Percentiles rank a stretch among this genome's conserved stretches.
Conservation (phyloP, 352 stramenopile genomes). For the Phytopythium vexans region DNA sequence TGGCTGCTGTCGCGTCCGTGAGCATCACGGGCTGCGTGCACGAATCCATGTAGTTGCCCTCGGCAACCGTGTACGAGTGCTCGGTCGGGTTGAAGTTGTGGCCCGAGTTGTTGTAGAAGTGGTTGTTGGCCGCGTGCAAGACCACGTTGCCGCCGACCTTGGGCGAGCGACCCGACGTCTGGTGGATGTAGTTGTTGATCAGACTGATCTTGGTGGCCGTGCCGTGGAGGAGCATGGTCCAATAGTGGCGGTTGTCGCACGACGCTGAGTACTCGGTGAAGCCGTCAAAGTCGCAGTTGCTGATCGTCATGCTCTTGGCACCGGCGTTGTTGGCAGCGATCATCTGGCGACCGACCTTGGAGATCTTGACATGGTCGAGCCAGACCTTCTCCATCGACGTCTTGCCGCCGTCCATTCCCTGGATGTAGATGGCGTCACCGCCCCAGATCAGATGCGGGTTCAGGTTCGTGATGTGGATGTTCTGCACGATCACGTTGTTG, state of each 20-base stretch:
- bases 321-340: slow-evolving; percentile 26
- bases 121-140: slow-evolving; percentile 29
- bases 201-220: slow-evolving; percentile 27
- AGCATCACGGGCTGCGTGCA: slow-evolving; percentile 5
- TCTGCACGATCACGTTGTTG: slow-evolving; percentile 31
- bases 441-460: slow-evolving; percentile 22
- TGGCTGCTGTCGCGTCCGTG: slow-evolving; percentile 6
- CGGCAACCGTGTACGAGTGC: slow-evolving; percentile 14
- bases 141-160: slow-evolving; percentile 29
- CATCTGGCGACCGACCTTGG: slow-evolving; percentile 36
- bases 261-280: slow-evolving; percentile 29
- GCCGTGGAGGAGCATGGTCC: slow-evolving; percentile 14
- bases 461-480: slow-evolving; percentile 23
- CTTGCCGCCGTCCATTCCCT: slow-evolving; percentile 14
- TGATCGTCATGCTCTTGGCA: slow-evolving; percentile 30
- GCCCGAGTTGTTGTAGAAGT: slow-evolving; percentile 15
- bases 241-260: slow-evolving; percentile 49
- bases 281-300: slow-evolving; percentile 49
- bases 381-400: slow-evolving; percentile 9
- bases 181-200: slow-evolving; percentile 44
- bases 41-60: slow-evolving; percentile 31
- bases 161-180: slow-evolving; percentile 36
- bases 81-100: slow-evolving; percentile 19
- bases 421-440: slow-evolving; percentile 26
- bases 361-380: slow-evolving; percentile 1